Conservation (phyloP, 2,329 filamentous ascomycete species). For the Epichloe aotearoae region DNA sequence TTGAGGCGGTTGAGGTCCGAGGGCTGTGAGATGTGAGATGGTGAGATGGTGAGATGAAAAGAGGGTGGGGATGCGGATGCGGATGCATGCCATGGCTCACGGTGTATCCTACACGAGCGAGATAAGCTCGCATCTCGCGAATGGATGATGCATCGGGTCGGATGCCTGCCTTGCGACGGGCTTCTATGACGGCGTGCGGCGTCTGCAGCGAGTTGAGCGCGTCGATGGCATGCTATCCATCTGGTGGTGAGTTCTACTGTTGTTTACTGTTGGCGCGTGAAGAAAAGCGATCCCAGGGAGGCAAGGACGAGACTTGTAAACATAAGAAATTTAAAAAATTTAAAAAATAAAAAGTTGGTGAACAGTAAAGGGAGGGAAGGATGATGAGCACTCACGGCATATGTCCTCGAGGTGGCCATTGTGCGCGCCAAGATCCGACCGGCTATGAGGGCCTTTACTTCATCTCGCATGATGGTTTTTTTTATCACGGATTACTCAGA, state of each 20-base stretch:
- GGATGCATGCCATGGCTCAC: conserved; percentile 14
- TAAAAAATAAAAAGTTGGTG: neutral
- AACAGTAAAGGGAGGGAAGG: neutral
- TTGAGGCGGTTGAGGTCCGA: conserved; percentile 47
- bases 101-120: conserved; percentile 65
- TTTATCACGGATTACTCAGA: neutral
- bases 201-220: conserved; percentile 85
- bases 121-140: conserved; percentile 68
- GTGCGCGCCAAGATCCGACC: conserved; percentile 9
- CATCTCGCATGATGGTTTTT: neutral
- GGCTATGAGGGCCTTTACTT: conserved; percentile 6
- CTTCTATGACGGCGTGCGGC: conserved; percentile 69
- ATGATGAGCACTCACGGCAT: conserved; percentile 17
- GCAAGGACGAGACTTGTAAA: neutral
- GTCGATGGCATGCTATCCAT: conserved; percentile 64
- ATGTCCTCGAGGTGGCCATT: conserved; percentile 20
- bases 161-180: conserved; percentile 60
- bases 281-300: too few relatives aligned
- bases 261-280: neutral
- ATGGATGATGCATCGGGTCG: conserved; percentile 57
- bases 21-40: conserved; percentile 12
- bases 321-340: too few relatives aligned
- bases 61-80: too few relatives aligned
- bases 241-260: neutral
- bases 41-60: too few relatives aligned